Evolutionary conservation across 257 asterid species (phyloP).

Genomic region (Osmanthus fragrans): DNA sequence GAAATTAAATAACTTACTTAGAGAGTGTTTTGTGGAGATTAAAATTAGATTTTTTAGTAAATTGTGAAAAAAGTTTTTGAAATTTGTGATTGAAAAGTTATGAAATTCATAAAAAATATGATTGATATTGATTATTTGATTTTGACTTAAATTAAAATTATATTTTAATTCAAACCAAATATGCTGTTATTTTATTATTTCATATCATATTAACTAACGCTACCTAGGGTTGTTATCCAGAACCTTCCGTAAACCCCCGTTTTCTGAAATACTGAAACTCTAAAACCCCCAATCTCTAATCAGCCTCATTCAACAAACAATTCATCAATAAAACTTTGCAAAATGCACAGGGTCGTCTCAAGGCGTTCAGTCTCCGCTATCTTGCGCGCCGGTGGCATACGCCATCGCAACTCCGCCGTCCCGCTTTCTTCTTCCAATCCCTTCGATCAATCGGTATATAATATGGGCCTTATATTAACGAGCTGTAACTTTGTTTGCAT

Average conservation of each 20-base stretch:
- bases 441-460: constrained; percentile 38
- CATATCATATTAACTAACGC: too few species aligned
- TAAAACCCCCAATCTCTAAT: neutral
- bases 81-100: too few species aligned
- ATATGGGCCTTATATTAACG: neutral
- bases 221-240: too few species aligned
- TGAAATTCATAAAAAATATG: too few species aligned
- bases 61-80: too few species aligned
- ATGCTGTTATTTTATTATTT: too few species aligned
- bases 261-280: constrained; percentile 31
- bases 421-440: constrained; percentile 46
- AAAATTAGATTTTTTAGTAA: too few species aligned
- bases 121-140: too few species aligned
- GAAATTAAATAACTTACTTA: too few species aligned
- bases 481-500: neutral
- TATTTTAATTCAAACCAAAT: too few species aligned
- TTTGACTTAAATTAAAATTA: too few species aligned
- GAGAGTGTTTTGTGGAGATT: too few species aligned
- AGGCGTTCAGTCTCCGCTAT: constrained; percentile 56
- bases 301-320: constrained; percentile 4
- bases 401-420: constrained; percentile 41
- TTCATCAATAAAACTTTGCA: neutral
- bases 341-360: constrained; percentile 64
- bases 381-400: constrained; percentile 44
- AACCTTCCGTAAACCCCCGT: constrained; percentile 37